These are phyloP conservation scores for Solanum sparsipilum DNA, from an alignment of 257 asterid species.

Conservation along the genomic window DNA sequence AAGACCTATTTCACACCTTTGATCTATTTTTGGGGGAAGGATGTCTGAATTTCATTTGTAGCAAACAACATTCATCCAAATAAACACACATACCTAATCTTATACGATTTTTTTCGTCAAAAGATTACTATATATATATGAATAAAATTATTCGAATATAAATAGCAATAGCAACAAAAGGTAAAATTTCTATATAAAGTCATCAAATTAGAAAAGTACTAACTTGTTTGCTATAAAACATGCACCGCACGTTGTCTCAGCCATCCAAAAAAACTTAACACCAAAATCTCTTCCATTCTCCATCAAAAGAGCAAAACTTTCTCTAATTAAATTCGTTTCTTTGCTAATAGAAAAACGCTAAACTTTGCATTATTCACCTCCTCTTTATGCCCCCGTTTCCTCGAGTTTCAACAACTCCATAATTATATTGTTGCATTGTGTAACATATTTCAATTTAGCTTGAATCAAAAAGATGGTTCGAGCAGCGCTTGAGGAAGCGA, in stretches of 20 bases:
- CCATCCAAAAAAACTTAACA: constrained; percentile 1
- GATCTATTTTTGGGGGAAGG: background rate
- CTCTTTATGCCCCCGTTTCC: background rate
- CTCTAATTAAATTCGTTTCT: background rate
- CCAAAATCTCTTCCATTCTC: constrained; percentile 3
- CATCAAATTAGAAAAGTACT: background rate
- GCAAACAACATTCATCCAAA: background rate
- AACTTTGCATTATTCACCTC: background rate
- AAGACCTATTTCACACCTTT: background rate
- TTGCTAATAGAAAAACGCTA: background rate
- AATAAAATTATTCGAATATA: background rate
- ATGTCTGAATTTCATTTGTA: background rate
- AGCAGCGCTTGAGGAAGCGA: constrained; percentile 36
- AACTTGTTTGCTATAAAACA: background rate
- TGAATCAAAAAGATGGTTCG: constrained; percentile 31
- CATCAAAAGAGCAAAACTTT: background rate
- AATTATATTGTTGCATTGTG: background rate
- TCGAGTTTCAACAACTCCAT: background rate
- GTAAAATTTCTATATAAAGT: background rate
- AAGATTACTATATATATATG: background rate
- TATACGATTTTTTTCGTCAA: background rate
- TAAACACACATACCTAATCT: background rate
- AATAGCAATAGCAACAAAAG: background rate
- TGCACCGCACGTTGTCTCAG: constrained; percentile 24
- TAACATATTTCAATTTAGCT: background rate